Conservation (phyloP, 345 rosid species). For the Ailanthus altissimus region DNA sequence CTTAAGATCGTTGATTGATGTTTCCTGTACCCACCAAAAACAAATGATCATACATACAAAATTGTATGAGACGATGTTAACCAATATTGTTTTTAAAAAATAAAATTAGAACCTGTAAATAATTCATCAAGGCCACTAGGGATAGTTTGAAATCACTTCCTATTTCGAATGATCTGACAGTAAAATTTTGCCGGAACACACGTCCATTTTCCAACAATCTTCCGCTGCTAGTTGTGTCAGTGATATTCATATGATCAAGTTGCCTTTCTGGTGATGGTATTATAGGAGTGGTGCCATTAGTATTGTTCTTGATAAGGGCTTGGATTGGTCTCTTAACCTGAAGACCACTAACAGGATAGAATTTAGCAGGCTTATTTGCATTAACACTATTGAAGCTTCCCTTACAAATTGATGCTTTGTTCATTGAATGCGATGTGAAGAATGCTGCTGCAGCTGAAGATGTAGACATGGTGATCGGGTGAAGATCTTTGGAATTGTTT, state of each 20-base stretch:
- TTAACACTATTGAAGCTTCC: background rate
- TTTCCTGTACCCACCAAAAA: constrained; percentile 32
- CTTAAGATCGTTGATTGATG: constrained; percentile 26
- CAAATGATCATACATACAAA: background rate
- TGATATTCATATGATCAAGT: background rate
- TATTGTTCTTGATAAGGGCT: background rate
- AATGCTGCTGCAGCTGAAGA: too few relatives aligned
- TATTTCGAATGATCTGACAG: constrained; percentile 32
- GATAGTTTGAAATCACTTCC: constrained; percentile 17
- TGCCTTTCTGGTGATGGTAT: background rate
- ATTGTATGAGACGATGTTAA: too few relatives aligned
- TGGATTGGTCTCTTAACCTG: background rate
- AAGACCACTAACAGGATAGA: too few relatives aligned
- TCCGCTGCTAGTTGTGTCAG: background rate
- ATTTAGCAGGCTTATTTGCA: too few relatives aligned
- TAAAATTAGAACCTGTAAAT: constrained; percentile 20
- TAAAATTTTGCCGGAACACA: constrained; percentile 27
- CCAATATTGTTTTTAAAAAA: too few relatives aligned
- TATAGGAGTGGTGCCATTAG: background rate
- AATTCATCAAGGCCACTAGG: constrained; percentile 22
- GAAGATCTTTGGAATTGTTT: too few relatives aligned
- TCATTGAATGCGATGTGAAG: background rate
- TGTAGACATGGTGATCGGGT: too few relatives aligned
- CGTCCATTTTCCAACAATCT: constrained; percentile 25
- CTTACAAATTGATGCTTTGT: background rate